Conservation (phyloP, 345 rosid genomes). For the Litchi chinensis region DNA sequence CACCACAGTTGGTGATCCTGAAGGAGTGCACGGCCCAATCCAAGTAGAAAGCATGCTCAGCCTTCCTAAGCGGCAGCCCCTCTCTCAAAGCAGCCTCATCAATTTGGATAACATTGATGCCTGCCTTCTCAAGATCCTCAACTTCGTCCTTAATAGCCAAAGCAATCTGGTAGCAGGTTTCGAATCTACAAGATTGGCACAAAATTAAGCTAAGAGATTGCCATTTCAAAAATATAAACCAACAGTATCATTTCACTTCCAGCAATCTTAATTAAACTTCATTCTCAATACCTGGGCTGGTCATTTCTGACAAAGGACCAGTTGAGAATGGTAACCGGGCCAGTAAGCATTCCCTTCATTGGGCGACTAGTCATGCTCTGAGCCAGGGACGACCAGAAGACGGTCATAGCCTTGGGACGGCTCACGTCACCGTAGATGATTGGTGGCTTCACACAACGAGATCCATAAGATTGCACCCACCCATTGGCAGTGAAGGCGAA, state of each 20-base stretch:
- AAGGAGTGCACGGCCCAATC: slow-evolving; percentile 99
- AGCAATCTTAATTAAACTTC: neutral
- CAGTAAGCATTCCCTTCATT: slow-evolving; percentile 99
- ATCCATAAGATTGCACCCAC: slow-evolving; percentile 98
- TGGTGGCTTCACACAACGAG: slow-evolving; percentile 99
- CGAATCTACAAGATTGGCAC: slow-evolving; percentile 51
- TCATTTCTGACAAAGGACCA: slow-evolving; percentile 98
- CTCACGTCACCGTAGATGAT: slow-evolving; percentile 97
- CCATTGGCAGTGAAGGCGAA: slow-evolving; percentile 94
- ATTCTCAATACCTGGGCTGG: slow-evolving; percentile 77
- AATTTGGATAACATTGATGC: slow-evolving; percentile 91
- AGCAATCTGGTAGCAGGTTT: slow-evolving; percentile 96
- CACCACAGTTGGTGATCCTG: slow-evolving; percentile 93
- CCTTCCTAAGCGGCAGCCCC: slow-evolving; percentile 95
- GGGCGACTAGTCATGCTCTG: slow-evolving; percentile 97
- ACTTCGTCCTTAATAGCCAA: slow-evolving; percentile 98
- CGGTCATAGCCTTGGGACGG: slow-evolving; percentile 98
- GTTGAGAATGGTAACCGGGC: slow-evolving; percentile 97
- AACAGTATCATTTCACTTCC: neutral
- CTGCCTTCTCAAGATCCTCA: slow-evolving; percentile 92
- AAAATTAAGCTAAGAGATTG: neutral
- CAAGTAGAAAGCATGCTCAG: slow-evolving; percentile 95
- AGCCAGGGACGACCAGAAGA: slow-evolving; percentile 92
- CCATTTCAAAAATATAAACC: neutral
- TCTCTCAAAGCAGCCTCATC: slow-evolving; percentile 99